Percentiles rank a stretch among this genome's conserved stretches.
Evolutionary conservation across 2,329 filamentous ascomycete species (phyloP).

Genomic region (Colletotrichum gigasporum): DNA sequence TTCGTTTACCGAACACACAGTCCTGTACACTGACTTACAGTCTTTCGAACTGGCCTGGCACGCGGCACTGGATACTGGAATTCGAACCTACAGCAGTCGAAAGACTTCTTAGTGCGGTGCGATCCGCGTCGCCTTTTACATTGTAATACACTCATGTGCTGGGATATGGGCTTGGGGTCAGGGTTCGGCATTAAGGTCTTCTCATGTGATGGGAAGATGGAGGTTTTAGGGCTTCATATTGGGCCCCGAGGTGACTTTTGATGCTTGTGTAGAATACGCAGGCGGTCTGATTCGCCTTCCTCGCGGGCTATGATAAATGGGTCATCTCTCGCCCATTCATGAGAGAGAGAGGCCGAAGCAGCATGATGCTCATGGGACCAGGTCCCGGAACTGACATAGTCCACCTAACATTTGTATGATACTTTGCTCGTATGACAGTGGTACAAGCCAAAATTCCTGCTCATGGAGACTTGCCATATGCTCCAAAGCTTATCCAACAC

Average conservation of each 20-base stretch:
- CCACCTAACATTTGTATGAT: too few species aligned
- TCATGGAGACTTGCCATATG: too few species aligned
- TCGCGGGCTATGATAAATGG: too few species aligned
- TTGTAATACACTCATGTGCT: too few species aligned
- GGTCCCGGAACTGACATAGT: conserved; percentile 69
- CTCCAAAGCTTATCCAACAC: too few species aligned
- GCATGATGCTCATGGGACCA: conserved; percentile 70
- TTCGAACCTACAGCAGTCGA: conserved; percentile 81
- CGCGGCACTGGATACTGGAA: conserved; percentile 64
- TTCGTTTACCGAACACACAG: conserved; percentile 70
- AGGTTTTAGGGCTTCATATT: conserved; percentile 69
- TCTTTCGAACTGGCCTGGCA: not conserved
- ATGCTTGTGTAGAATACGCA: conserved; percentile 76
- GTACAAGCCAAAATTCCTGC: too few species aligned
- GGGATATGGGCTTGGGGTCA: conserved; percentile 49
- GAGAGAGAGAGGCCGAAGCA: too few species aligned
- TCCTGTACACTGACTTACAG: conserved; percentile 75
- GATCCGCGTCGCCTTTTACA: conserved; percentile 55
- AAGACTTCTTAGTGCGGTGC: conserved; percentile 73
- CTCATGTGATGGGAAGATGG: too few species aligned
- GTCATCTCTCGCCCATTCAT: too few species aligned
- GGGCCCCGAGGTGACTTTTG: conserved; percentile 65
- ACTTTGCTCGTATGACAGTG: too few species aligned
- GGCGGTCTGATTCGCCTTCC: conserved; percentile 80
- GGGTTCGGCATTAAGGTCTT: conserved; percentile 59